These are phyloP conservation scores for Micractinium conductrix DNA, from an alignment of 139 green algal genomes.

Conservation along the genomic window DNA sequence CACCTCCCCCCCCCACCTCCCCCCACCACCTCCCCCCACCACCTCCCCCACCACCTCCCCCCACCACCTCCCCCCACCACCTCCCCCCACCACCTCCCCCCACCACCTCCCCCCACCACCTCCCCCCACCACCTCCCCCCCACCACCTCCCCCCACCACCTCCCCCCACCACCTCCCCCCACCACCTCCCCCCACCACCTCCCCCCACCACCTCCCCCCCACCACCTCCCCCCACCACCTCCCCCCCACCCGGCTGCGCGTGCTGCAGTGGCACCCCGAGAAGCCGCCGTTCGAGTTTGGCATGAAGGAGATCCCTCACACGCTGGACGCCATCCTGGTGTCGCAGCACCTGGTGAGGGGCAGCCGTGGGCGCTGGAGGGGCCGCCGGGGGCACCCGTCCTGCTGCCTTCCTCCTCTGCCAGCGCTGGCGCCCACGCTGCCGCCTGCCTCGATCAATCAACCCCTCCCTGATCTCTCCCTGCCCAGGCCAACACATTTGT, in stretches of 20 bases:
- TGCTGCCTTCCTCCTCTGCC: not conserved
- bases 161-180: not conserved
- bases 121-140: too few species aligned
- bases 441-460: too few species aligned
- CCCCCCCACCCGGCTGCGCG: not conserved
- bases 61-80: not conserved
- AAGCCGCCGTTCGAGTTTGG: conserved; percentile 88
- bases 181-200: not conserved
- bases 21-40: too few species aligned
- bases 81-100: not conserved
- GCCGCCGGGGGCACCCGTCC: not conserved
- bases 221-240: not conserved
- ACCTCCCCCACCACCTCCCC: not conserved
- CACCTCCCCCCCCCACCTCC: not conserved
- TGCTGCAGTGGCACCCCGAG: conserved; percentile 86
- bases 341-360: conserved; percentile 60
- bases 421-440: not conserved
- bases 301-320: conserved; percentile 77
- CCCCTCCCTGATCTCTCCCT: too few species aligned
- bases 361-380: too few species aligned
- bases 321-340: conserved; percentile 72
- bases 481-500: conserved; percentile 78
- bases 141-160: not conserved
- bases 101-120: not conserved
- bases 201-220: not conserved